Base-by-base conservation (phyloP, 495 filamentous ascomycete species). In the Trichoderma gamsii region DNA sequence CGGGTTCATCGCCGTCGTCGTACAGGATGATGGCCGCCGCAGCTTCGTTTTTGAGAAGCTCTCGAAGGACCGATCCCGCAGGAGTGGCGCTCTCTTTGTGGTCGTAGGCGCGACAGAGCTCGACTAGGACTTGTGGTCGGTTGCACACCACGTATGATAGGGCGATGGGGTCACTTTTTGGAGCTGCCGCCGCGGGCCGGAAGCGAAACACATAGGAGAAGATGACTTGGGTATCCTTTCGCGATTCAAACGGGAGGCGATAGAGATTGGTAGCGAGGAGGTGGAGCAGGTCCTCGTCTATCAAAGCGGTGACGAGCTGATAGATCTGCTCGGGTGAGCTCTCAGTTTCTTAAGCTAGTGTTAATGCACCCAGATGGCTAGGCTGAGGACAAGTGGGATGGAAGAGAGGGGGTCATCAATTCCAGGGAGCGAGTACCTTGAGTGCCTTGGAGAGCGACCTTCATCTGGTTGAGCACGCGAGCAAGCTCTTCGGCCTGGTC, bases 71-170 rank as follows among this genome's bases (percentile, higher is more conserved):
- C 1, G 90, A 90, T 25, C 96, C 96, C 69, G 93, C 97, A 12
- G 91, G 91, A 75, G 95, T 93, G 4, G 94, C 92, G 79, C 93
- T 96, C 75, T 98, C 92, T 70, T 90, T 88, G 74, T 92, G 83
- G 51, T 91, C 88, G 74, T 98, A 99, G 32, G 93, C 93, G 59
- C 89, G 87, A 76, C 96, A 97, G 67, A 99, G 78, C 63, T 92
- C 91, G 64, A 96, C 81, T 51, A 98, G 84, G 18, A 97, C 88
- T 72, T 97, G 92, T 0, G 95, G 93, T 66, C 92, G 87, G 67
- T 89, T 84, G 72, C 91, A 88, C 66, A 95, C 87, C 59, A 97
- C 86, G 73, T 96, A 92, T 67, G 91, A 88, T 61, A 99, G 85
- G 16, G 93, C 93, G 13, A 90, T 84, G 25, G 90, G 92, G 69